phyloP scores from a whole-genome alignment of 345 rosid species.

The Linum usitatissimum region DNA sequence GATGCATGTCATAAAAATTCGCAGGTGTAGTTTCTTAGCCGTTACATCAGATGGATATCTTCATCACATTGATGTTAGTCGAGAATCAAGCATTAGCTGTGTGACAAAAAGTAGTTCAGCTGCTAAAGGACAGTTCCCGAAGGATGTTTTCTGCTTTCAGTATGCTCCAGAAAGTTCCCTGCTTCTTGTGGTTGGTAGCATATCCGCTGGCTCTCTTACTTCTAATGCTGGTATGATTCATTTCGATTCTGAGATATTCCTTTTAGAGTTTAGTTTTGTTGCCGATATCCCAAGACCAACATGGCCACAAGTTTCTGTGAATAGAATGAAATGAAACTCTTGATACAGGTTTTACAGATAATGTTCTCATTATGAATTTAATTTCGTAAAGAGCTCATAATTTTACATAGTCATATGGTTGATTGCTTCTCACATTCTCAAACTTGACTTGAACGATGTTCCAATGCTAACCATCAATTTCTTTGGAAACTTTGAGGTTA shows the following conservation, averaged over 20 bases:
- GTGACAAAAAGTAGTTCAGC: slow-evolving; percentile 30
- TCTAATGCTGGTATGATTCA: slow-evolving; percentile 48
- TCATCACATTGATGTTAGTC: slow-evolving; percentile 57
- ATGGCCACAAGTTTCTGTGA: not conserved
- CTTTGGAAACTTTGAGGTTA: not conserved
- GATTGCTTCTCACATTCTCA: too few species aligned
- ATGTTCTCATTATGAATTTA: too few species aligned
- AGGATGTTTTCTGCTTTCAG: slow-evolving; percentile 58
- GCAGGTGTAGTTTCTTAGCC: slow-evolving; percentile 63
- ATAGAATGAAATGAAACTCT: not conserved
- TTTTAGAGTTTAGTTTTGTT: not conserved
- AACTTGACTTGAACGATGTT: too few species aligned
- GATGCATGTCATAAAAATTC: slow-evolving; percentile 17
- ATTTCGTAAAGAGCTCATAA: too few species aligned
- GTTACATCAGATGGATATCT: slow-evolving; percentile 66
- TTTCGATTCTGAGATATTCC: slow-evolving; percentile 10
- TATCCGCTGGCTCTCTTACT: slow-evolving; percentile 28
- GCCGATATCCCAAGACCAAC: not conserved
- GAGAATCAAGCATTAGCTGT: slow-evolving; percentile 46
- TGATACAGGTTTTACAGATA: not conserved
- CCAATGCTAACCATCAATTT: too few species aligned
- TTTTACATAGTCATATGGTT: too few species aligned
- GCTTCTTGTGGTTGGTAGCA: slow-evolving; percentile 49
- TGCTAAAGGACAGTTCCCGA: slow-evolving; percentile 47
- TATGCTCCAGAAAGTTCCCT: slow-evolving; percentile 51